Evolutionary conservation across 2,329 filamentous ascomycete species (phyloP), one percentile per base, ranked within the genome.

Genomic region (Proliferodiscus dingleyae): DNA sequence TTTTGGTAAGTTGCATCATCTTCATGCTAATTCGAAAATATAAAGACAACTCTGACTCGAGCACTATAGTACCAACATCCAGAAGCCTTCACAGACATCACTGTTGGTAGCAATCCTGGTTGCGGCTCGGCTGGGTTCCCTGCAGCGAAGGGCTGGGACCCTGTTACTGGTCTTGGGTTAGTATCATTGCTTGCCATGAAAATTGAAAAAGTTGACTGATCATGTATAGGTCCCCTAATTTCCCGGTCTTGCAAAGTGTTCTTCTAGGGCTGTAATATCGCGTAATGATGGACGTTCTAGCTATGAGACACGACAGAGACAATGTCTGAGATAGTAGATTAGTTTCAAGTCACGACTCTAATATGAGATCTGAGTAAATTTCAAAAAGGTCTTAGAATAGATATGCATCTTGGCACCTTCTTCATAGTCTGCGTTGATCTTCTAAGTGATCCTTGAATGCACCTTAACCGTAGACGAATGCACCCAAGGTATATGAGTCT

Each of bases 61-160:
- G 48, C 53, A 54, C 0, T 40, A 18, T 28, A 56, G 54, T 57
- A 56, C 33, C 34, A 45, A 42, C 51, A 56, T 32, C 52, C 56
- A 1, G 53, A 64, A 24, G 66, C 58, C 1, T 61, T 64, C 41
- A 63, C 53, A 2, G 64, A 67, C 32, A 59, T 67, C 33, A 64
- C 56, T 9, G 48, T 41, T 8, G 64, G 64, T 8, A 57, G 44
- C 33, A 60, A 59, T 29, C 53, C 58, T 24, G 58, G 56, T 9
- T 59, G 58, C 30, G 46, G 46, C 15, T 60, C 66, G 3, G 57
- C 64, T 16, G 66, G 68, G 46, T 65, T 68, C 42, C 62, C 60
- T 8, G 59, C 64, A 26, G 63, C 65, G 0, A 61, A 58, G 9
- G 58, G 58, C 4, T 61, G 57, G 57, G 57, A 61, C 47, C 56